Evolutionary conservation across 2,329 filamentous ascomycete genomes (phyloP).

Genomic region (Pseudogymnoascus pannorum): DNA sequence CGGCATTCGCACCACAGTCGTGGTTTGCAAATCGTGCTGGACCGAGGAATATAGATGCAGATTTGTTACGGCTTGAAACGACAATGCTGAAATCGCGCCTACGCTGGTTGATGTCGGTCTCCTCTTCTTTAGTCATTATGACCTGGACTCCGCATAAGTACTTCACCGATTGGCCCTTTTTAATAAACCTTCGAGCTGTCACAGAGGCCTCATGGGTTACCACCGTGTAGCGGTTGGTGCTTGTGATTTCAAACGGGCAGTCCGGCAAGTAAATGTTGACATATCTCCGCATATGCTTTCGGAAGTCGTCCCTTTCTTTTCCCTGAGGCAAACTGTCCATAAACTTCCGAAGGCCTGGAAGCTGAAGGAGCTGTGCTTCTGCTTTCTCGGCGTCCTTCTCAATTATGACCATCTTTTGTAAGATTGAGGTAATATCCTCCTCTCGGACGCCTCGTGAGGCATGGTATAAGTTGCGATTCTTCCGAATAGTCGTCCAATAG

Average conservation of each 20-base stretch:
- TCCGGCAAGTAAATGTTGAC: conserved; percentile 88
- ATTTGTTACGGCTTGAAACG: conserved; percentile 85
- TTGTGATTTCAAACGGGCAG: conserved; percentile 88
- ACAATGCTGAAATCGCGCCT: conserved; percentile 97
- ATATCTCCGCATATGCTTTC: conserved; percentile 79
- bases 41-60: conserved; percentile 85
- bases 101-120: conserved; percentile 68
- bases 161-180: conserved; percentile 77
- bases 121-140: conserved; percentile 84
- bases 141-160: conserved; percentile 90
- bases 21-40: conserved; percentile 96
- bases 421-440: conserved; percentile 52
- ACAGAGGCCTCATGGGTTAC: conserved; percentile 82
- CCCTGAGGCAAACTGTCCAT: conserved; percentile 58
- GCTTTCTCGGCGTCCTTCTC: conserved; percentile 64
- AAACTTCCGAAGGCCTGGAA: conserved; percentile 69
- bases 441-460: conserved; percentile 71
- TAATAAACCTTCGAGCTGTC: conserved; percentile 71
- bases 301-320: conserved; percentile 81
- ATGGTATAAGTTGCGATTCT: conserved; percentile 83
- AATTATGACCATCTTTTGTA: conserved; percentile 62
- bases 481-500: conserved; percentile 94
- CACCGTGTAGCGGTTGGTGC: conserved; percentile 92
- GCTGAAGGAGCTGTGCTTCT: conserved; percentile 63
- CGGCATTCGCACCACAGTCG: conserved; percentile 88